These are phyloP conservation scores for Haplosporangium sp. DNA, from an alignment of 371 early-diverging fungal genomes.

Conservation along the genomic window DNA sequence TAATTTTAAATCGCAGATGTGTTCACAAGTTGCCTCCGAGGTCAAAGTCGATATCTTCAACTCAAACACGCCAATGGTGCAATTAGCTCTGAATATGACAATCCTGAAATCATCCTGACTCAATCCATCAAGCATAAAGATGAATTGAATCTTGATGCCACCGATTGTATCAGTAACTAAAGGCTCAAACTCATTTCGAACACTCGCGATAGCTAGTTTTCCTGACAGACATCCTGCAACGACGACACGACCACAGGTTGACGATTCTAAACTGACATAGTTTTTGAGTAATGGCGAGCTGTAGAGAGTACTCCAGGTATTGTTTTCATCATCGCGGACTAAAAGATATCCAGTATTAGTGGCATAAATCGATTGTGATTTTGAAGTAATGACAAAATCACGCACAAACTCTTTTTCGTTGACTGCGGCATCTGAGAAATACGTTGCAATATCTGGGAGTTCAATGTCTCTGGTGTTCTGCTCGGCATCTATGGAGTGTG, in stretches of 20 bases:
- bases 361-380: constrained; percentile 27
- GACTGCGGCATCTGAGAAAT: constrained; percentile 13
- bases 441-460: constrained; percentile 36
- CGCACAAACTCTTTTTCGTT: constrained; percentile 51
- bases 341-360: constrained; percentile 60
- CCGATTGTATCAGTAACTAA: constrained; percentile 29
- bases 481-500: constrained; percentile 28
- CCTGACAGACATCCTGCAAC: constrained; percentile 71
- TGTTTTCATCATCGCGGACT: constrained; percentile 49
- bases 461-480: constrained; percentile 43
- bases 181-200: constrained; percentile 58
- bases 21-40: constrained; percentile 45
- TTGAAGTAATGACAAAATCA: constrained; percentile 45
- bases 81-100: constrained; percentile 49
- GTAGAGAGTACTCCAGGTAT: constrained; percentile 57
- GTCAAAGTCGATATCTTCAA: constrained; percentile 5
- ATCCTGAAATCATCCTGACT: constrained; percentile 24
- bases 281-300: constrained; percentile 57
- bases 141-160: constrained; percentile 50
- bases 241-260: constrained; percentile 67
- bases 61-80: constrained; percentile 41
- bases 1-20: constrained; percentile 59
- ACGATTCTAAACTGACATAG: constrained; percentile 71
- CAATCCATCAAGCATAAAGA: constrained; percentile 30
- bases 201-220: constrained; percentile 65